Evolutionary conservation across 306 rosid genomes (phyloP), one percentile per base, ranked within the genome.

Genomic region (Myrica gale): DNA sequence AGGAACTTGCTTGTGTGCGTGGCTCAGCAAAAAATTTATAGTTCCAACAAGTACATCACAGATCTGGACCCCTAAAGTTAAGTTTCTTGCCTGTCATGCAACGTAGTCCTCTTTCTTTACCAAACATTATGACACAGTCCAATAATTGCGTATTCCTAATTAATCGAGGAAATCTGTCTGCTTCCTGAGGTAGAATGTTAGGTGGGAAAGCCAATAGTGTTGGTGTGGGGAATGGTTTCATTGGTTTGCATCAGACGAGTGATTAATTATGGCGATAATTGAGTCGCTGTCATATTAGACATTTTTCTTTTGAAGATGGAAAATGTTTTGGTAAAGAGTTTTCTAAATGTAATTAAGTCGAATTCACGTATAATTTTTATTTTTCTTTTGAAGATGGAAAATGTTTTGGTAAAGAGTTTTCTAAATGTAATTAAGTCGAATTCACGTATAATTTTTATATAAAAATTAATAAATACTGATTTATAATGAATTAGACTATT

Each of bases 201-300:
- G 70, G 70, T 66, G 47, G 70, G 26, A 42, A 42, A 48, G 26
- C 6, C 50, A 8, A 66, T 42, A 66, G 42, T 8, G 21, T 26
- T 42, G 70, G 50, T 60, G 67, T 60, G 12, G 67, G 67, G 43
- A 60, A 7, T 7, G 15, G 48, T 66, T 42, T 66, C 70, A 41
- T 41, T 19, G 48, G 70, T 47, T 32, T 32, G 0, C 37, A 32
- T 32, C 37, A 32, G 3, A 32, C 0, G 37, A 32, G 37, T 32
- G 37, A 32, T 32, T 32, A 32, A 32, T 32, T 32, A 32, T 32
- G 37, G 37, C 37, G 37, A 32, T 26, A 26, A 26, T 32, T 32
- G 0, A 32, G 37, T 32, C 0, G 37, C 37, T 32, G 37, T 2
- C 37, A 32, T 32, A 32, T 15, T 48, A 15, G 53, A 48, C 53